Evolutionary conservation across 768 basidiomycete genomes (phyloP).

Genomic region (Lactarius pseudohatsudake): DNA sequence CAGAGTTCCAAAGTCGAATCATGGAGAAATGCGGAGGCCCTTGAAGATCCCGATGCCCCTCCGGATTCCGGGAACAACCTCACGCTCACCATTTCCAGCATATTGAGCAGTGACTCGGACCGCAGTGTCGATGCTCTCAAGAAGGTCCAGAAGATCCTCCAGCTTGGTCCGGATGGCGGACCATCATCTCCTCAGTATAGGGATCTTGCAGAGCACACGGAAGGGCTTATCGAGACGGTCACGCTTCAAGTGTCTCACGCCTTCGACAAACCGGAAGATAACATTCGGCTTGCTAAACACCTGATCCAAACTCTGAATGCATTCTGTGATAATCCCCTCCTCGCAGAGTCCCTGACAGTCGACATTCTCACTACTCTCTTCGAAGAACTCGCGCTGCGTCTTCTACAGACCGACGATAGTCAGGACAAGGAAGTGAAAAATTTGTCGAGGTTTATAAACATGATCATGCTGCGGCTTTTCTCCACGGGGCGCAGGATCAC

Average conservation of each 20-base stretch:
- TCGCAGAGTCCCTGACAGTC: slow-evolving; percentile 85
- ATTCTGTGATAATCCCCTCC: slow-evolving; percentile 86
- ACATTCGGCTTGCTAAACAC: slow-evolving; percentile 94
- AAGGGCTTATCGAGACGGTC: slow-evolving; percentile 87
- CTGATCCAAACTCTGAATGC: slow-evolving; percentile 94
- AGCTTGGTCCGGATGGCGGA: slow-evolving; percentile 71
- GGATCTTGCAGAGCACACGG: slow-evolving; percentile 74
- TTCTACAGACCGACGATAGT: slow-evolving; percentile 93
- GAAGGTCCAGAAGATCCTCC: slow-evolving; percentile 84
- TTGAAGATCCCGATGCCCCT: slow-evolving; percentile 28
- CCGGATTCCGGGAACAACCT: slow-evolving; percentile 54
- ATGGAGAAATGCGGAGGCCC: slow-evolving; percentile 21
- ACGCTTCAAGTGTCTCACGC: slow-evolving; percentile 89
- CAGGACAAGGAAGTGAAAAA: slow-evolving; percentile 84
- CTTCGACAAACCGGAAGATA: slow-evolving; percentile 81
- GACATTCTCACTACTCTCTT: slow-evolving; percentile 84
- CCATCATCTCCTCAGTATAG: slow-evolving; percentile 68
- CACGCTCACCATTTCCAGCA: slow-evolving; percentile 81
- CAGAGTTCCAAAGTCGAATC: slow-evolving; percentile 26
- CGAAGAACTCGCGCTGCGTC: slow-evolving; percentile 85
- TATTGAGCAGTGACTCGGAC: slow-evolving; percentile 81
- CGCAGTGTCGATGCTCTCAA: slow-evolving; percentile 93
- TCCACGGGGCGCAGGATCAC: slow-evolving; percentile 88
- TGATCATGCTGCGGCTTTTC: slow-evolving; percentile 94
- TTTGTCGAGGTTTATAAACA: slow-evolving; percentile 94